Conservation (phyloP, 306 rosid species). For the Rosa rugosa region DNA sequence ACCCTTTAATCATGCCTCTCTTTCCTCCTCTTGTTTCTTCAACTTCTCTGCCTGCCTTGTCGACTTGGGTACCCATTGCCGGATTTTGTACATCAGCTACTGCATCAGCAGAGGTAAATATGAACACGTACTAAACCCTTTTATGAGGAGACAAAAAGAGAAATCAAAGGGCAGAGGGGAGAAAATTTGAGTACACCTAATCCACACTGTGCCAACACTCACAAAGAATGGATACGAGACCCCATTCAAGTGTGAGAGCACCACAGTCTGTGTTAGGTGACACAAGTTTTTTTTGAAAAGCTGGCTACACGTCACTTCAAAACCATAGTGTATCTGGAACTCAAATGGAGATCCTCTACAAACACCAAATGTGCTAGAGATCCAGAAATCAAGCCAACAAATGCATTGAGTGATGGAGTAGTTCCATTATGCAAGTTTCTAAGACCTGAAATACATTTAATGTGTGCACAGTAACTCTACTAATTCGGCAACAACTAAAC, state of each 20-base stretch:
- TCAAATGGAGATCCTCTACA: neutral
- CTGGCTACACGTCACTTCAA: neutral
- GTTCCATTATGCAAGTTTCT: neutral
- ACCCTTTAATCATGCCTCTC: slow-evolving; percentile 33
- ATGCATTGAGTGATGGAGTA: neutral
- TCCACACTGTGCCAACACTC: too few relatives aligned
- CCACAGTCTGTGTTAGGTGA: neutral
- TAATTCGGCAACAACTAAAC: neutral
- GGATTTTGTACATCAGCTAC: neutral
- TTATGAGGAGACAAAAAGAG: neutral
- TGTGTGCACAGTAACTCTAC: neutral
- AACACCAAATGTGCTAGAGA: neutral
- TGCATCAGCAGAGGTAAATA: neutral
- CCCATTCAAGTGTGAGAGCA: neutral
- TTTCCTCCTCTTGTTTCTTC: slow-evolving; percentile 14
- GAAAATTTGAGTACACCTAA: neutral
- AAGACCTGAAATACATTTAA: neutral
- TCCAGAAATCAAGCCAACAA: neutral
- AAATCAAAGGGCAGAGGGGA: neutral
- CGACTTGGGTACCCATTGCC: neutral
- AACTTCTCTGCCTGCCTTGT: slow-evolving; percentile 19
- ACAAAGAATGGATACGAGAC: neutral
- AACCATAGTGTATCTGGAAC: neutral
- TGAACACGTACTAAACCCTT: neutral
- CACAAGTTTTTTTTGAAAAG: neutral